Base-by-base conservation (phyloP, 2,329 filamentous ascomycete genomes). In the Fusarium bulbicola region DNA sequence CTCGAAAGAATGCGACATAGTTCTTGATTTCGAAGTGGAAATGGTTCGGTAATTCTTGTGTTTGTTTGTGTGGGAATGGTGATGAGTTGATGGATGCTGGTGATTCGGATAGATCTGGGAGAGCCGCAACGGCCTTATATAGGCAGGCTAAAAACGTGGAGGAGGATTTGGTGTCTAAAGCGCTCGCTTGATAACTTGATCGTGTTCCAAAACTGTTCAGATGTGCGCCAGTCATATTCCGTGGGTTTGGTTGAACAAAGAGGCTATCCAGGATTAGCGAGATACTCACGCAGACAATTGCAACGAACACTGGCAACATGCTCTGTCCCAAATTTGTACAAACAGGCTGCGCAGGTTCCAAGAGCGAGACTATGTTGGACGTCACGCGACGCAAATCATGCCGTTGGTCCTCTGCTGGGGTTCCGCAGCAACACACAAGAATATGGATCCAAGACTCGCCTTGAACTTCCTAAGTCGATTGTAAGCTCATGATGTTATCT, bases 341-440 rank as follows among this genome's bases (percentile, higher is more conserved):
- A 52, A 36, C 5, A 16, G 13, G 18, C 8, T 21, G 5, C 14
- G 4, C 2, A 15, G 47, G 13, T 15, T 34, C 16, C 4, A 15
- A 26, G 5, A 15, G 9, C 6, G 0, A 15, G 6, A 15, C 12
- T 5, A 36, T 26, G 18, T 8, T 9, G n/a, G 2, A 36, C 10
- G 13, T 7, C 47, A 5, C 7, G 30, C 21, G 16, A 5, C 21
- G 8, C 12, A 24, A 50, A 9, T 13, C 11, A 10, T 18, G 7
- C 7, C 11, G 4, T 24, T 32, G 7, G 11, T 18, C 15, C 1
- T 49, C 1, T 18, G 21, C 21, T n/a, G 28, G 2, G 21, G 2
- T 18, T 16, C 0, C 1, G 0, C 2, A n/a, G 11, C 15, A n/a
- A n/a, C 5, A 18, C 14, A 6, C 4, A 0, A 21, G 21, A 32